Base-by-base conservation (phyloP, 192 early-diverging fungal genomes). In the Coemansia sp. region DNA sequence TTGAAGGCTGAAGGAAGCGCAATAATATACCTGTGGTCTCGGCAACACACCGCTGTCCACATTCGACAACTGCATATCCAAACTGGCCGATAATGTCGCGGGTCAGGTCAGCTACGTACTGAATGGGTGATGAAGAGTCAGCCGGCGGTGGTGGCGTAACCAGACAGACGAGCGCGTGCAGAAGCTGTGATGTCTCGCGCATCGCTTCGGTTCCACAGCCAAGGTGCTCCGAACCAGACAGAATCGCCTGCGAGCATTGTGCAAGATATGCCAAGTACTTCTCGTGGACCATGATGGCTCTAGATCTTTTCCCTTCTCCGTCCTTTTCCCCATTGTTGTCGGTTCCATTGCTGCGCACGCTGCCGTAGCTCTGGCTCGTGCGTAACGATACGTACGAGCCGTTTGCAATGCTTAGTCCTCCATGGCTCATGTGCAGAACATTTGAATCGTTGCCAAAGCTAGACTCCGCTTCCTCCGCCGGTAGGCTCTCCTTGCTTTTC, bases 31-130 rank as follows among this genome's bases (percentile, higher is more conserved):
- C 62, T 2, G 71, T 42, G 1, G 57, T 59, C 28, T 81, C 66
- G 0, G 35, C 46, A 0, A 61, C 61, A 1, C 58, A 59, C 7
- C 20, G 13, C 2, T 58, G 53, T 20, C 78, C 72, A 30, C 60
- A 51, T 35, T 75, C 72, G 2, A 59, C 62, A 0, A 59, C 70
- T 0, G 78, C 78, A 33, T 75, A 75, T 2, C 78, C 78, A 58
- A 81, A 72, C 29, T 59, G 65, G 52, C 70, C 33, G 7, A 74
- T 30, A 0, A 48, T 45, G 12, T 74, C 66, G 37, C 60, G 77
- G 35, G 53, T 16, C 39, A 66, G 48, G 30, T 51, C 34, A 3
- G 20, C 15, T 7, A 60, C 68, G 48, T 60, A 59, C 64, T 51
- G 12, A 7, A 25, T 26, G 48, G 25, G 48, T 25, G 25, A 25